Evolutionary conservation across 805 yeast species (phyloP), one percentile per base, ranked within the genome.

Genomic region (Starmerella powellii): DNA sequence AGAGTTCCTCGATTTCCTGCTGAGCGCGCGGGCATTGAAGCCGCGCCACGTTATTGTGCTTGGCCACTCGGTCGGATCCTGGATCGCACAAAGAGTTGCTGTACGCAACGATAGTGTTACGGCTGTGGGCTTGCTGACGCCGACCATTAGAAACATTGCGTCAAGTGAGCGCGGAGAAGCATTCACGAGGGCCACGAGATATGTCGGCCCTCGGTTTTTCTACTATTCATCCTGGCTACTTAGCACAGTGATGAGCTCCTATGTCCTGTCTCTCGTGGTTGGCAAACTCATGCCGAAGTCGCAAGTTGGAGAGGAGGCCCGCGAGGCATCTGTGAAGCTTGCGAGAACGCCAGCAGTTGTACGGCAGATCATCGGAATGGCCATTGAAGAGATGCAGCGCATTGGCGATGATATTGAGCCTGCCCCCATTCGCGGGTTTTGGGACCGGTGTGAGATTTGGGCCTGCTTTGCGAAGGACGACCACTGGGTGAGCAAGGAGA

Each of bases 41-140:
- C 41, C 42, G 1, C 53, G 68, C 29, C 63, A 67, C 11, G 56
- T 78, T 6, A 60, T 63, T 38, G 61, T 79, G 18, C 57, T 78
- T 50, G 79, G 84, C 17, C 93, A 81, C 56, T 80, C 88, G 0
- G 72, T 80, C 12, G 93, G 93, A 1, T 67, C 76, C 5, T 81
- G 72, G 64, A 63, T 81, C 34, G 57, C 66, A 2, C 86, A 80
- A 56, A 57, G 80, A 34, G 64, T 74, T 2, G 63, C 72, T 1
- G 53, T 59, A 19, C 42, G 50, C 4, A 35, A 41, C n/a, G 51
- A 50, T 2, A 47, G 53, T 16, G 50, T 62, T 23, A 59, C 56
- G 39, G 67, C 73, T 42, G 65, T 72, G 17, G 84, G 85, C 0
- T 62, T 80, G 39, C 63, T 80, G 16, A 78, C 82, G 41, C 93